These are phyloP conservation scores for Serendipita indica DNA, from an alignment of 768 basidiomycete species.

Conservation along the genomic window DNA sequence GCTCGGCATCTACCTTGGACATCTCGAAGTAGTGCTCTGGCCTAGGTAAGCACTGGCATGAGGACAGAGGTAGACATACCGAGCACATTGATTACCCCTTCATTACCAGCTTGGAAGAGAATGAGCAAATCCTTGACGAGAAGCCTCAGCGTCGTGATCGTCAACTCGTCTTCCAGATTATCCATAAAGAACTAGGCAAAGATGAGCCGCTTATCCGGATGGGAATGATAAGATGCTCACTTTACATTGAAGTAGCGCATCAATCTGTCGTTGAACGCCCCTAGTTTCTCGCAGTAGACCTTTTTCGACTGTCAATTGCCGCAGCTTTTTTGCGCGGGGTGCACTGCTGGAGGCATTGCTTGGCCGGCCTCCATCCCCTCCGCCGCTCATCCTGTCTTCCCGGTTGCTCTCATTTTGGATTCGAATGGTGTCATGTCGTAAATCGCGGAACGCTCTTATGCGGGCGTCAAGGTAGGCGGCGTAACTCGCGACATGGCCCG, in stretches of 20 bases:
- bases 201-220: neutral
- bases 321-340: slow-evolving; percentile 68
- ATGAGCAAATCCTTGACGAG: slow-evolving; percentile 92
- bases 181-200: slow-evolving; percentile 73
- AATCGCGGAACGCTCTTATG: slow-evolving; percentile 72
- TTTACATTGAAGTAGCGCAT: slow-evolving; percentile 72
- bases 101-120: slow-evolving; percentile 91
- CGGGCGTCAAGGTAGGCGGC: slow-evolving; percentile 78
- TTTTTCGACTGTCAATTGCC: slow-evolving; percentile 90
- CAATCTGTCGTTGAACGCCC: slow-evolving; percentile 80
- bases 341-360: slow-evolving; percentile 31
- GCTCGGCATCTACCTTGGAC: slow-evolving; percentile 81
- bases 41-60: neutral
- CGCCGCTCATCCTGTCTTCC: slow-evolving; percentile 53
- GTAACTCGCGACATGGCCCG: slow-evolving; percentile 76
- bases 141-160: slow-evolving; percentile 77
- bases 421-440: slow-evolving; percentile 87
- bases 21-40: slow-evolving; percentile 94
- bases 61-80: slow-evolving; percentile 21
- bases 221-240: slow-evolving; percentile 34
- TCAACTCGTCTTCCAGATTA: slow-evolving; percentile 83
- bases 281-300: slow-evolving; percentile 85
- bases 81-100: slow-evolving; percentile 55
- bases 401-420: slow-evolving; percentile 91
- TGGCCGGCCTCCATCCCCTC: slow-evolving; percentile 43